These are phyloP conservation scores for Phlyctochytrium arcticum DNA, from an alignment of 192 early-diverging fungal genomes.

Conservation along the genomic window DNA sequence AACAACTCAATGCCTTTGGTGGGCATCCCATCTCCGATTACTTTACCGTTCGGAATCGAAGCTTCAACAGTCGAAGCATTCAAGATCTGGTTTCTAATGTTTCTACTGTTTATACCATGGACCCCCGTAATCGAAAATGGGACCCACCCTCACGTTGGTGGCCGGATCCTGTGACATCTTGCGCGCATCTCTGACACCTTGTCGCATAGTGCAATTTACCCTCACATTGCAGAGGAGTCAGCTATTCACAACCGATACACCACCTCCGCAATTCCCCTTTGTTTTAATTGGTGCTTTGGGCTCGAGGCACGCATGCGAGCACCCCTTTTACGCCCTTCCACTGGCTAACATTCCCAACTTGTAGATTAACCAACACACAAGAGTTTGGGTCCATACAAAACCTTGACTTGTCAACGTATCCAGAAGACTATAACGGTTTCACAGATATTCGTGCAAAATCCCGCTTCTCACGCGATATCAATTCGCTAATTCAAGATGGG, in stretches of 20 bases:
- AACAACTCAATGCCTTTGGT: neutral
- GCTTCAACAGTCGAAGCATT: neutral
- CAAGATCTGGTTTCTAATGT: neutral
- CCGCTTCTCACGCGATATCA: neutral
- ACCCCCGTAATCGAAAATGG: neutral
- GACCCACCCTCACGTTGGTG: neutral
- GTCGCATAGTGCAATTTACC: neutral
- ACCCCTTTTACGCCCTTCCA: no score
- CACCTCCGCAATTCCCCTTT: no score
- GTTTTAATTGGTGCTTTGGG: no score
- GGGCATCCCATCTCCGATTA: neutral
- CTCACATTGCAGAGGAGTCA: neutral
- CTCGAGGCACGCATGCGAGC: no score
- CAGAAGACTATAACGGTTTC: neutral
- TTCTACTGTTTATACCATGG: neutral
- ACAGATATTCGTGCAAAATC: neutral
- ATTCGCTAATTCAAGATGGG: neutral
- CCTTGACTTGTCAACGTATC: neutral
- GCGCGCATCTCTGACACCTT: no score
- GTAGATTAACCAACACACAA: neutral
- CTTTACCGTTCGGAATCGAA: neutral
- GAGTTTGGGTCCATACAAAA: neutral
- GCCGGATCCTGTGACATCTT: no score
- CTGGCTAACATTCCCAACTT: neutral
- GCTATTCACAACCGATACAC: no score